Evolutionary conservation across 768 basidiomycete species (phyloP).

Genomic region (Butyriboletus loyo): DNA sequence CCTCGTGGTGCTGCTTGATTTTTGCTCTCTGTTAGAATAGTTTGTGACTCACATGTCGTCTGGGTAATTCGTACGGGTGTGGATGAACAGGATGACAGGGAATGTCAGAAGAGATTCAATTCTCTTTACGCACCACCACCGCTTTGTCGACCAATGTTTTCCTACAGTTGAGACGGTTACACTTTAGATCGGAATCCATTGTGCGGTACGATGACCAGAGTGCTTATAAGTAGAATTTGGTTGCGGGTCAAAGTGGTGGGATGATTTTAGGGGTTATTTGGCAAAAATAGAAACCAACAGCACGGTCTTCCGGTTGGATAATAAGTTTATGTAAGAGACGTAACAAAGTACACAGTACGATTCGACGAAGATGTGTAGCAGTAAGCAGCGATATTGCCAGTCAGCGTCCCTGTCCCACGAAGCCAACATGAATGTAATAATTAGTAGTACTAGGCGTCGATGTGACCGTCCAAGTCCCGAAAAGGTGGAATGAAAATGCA

Average conservation of each 20-base stretch:
- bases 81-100: neutral
- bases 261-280: conserved; percentile 3
- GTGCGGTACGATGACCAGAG: no score
- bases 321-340: conserved; percentile 21
- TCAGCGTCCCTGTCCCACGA: conserved; percentile 26
- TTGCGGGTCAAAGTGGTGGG: neutral
- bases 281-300: conserved; percentile 13
- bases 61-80: conserved; percentile 23
- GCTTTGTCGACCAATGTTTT: conserved; percentile 69
- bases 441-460: conserved; percentile 21
- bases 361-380: conserved; percentile 18
- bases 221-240: no score
- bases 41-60: conserved; percentile 52
- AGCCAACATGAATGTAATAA: conserved; percentile 30
- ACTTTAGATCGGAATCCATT: conserved; percentile 78
- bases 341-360: conserved; percentile 27
- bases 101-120: neutral
- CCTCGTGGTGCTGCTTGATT: neutral
- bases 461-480: conserved; percentile 16
- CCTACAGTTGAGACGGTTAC: conserved; percentile 77
- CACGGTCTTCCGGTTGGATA: neutral
- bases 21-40: neutral
- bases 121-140: conserved; percentile 63
- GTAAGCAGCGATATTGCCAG: conserved; percentile 19
- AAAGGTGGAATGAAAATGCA: conserved; percentile 15